Base-by-base conservation (phyloP, 768 basidiomycete species). In the Sutorius australiensis region DNA sequence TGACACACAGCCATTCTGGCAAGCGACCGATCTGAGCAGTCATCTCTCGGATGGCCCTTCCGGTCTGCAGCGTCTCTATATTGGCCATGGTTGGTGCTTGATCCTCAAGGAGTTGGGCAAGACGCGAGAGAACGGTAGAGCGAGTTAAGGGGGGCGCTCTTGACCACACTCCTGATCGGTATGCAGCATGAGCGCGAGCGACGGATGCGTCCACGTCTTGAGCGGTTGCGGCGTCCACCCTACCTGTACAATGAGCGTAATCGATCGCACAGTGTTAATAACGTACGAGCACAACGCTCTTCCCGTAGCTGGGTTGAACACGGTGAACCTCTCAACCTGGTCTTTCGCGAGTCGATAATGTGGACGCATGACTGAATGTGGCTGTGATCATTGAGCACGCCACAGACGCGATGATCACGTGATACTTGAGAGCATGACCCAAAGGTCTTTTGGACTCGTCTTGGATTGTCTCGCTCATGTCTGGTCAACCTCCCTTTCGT, bases 11-110 rank as follows among this genome's bases (percentile, higher is more conserved):
- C 92, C 92, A 94, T 68, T 93, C 89, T 6, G 90, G 89, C 33
- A 93, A 74, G 36, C 92, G 77, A 1, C 77, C 73, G 4, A 94
- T 75, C 68, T 94, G 92, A 0, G 82, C 82, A 17, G 75, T 80
- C 89, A 94, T 92, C 69, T 94, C 91, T 12, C 87, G 77, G 42
- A 91, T 84, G n/a, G 87, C 74, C 49, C 89, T 76, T 11, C 90
- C 91, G 0, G 90, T 92, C 67, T 93, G 90, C 44, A 84, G 53
- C 2, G 82, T 80, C 68, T 93, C 91, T 17, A 87, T 71, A 36
- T 71, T 66, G 2, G 88, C 87, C 12, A 91, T 64, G 24, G 83
- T 77, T 0, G 80, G 75, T 16, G 87, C 69, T 57, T 72, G 77
- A 16, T 73, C 73, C 58, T 86, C 84, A 9, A 92, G 74, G 6